These are phyloP conservation scores for Orbilia brochopaga DNA, from an alignment of 2,329 filamentous ascomycete genomes.

Conservation along the genomic window DNA sequence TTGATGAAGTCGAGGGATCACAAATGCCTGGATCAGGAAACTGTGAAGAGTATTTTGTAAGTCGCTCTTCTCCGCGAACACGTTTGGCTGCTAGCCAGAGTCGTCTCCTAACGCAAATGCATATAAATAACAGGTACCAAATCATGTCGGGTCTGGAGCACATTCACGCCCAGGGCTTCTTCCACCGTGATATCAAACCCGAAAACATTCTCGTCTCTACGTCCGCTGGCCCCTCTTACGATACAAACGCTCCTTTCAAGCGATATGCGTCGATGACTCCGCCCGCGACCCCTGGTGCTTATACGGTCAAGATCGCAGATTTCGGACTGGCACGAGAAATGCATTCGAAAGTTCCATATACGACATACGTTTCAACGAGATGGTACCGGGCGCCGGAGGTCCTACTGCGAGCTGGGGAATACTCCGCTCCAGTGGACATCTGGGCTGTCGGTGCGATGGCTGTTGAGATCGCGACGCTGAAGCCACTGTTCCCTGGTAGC, in stretches of 20 bases:
- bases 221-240: conserved; percentile 71
- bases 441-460: conserved; percentile 99
- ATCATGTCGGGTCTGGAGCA: conserved; percentile 96
- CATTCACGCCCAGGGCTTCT: conserved; percentile 96
- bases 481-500: conserved; percentile 93
- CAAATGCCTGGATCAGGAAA: conserved; percentile 85
- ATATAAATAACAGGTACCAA: conserved; percentile 68
- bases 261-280: conserved; percentile 92
- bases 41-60: conserved; percentile 89
- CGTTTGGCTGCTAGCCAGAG: neutral
- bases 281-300: conserved; percentile 88
- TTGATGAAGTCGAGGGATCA: conserved; percentile 98
- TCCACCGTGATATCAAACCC: conserved; percentile 98
- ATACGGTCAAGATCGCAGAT: conserved; percentile 97
- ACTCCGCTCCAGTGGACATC: conserved; percentile 96
- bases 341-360: conserved; percentile 94
- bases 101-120: conserved; percentile 9
- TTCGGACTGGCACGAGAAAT: conserved; percentile 98
- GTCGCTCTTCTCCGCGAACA: conserved; percentile 23
- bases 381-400: conserved; percentile 97
- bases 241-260: conserved; percentile 82
- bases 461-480: conserved; percentile 93
- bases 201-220: conserved; percentile 98
- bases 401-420: conserved; percentile 88
- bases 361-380: conserved; percentile 95